phyloP scores from a whole-genome alignment of 2,329 filamentous ascomycete genomes.

The Sclerotinia borealis region DNA sequence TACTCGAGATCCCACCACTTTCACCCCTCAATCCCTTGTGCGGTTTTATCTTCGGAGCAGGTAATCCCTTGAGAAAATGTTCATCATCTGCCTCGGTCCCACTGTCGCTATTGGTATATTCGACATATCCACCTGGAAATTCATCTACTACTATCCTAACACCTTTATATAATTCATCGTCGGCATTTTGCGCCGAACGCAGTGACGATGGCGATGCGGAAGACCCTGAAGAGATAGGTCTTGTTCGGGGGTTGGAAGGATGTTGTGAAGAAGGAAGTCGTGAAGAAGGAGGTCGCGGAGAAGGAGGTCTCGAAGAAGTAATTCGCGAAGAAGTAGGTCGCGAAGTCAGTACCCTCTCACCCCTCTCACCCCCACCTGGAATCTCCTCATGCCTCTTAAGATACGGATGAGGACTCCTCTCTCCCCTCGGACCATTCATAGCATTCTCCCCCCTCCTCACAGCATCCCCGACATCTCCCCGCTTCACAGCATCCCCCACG shows the following conservation, averaged over 20 bases:
- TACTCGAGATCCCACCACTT: slow-evolving; percentile 48
- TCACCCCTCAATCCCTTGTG: slow-evolving; percentile 71
- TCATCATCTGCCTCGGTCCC: slow-evolving; percentile 96
- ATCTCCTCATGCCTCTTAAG: slow-evolving; percentile 53
- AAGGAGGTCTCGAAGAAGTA: not conserved
- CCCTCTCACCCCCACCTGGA: slow-evolving; percentile 35
- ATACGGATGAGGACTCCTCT: slow-evolving; percentile 62
- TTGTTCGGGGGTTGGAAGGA: not conserved
- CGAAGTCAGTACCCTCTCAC: not conserved
- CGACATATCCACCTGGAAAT: slow-evolving; percentile 19
- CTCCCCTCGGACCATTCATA: slow-evolving; percentile 13
- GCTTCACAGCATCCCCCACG: slow-evolving; percentile 11
- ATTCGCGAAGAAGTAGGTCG: too few relatives aligned
- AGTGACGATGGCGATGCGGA: slow-evolving; percentile 24
- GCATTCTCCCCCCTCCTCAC: not conserved
- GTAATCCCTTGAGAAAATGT: slow-evolving; percentile 76
- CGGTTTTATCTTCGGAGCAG: slow-evolving; percentile 65
- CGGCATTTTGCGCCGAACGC: slow-evolving; percentile 26
- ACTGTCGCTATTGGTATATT: slow-evolving; percentile 68
- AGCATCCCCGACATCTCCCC: not conserved
- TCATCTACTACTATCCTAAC: slow-evolving; percentile 12
- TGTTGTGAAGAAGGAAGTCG: not conserved
- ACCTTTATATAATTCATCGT: slow-evolving; percentile 30
- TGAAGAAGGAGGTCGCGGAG: not conserved
- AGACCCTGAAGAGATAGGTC: not conserved